Evolutionary conservation across 352 stramenopile genomes (phyloP).

Genomic region (Phytopythium helicoides): DNA sequence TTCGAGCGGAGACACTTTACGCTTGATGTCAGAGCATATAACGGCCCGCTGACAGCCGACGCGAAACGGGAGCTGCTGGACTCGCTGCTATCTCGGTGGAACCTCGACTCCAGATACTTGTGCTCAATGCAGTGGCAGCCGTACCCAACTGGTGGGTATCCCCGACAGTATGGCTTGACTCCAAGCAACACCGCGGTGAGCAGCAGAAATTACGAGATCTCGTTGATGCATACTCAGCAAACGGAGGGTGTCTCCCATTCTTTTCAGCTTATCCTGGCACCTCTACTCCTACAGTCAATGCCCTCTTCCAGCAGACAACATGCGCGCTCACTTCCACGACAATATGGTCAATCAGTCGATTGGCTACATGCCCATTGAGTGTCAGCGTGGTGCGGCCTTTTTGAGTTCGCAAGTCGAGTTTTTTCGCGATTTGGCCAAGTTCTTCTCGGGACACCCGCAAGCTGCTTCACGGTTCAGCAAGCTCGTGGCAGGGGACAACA

Average conservation of each 20-base stretch:
- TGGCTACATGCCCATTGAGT: conserved; percentile 28
- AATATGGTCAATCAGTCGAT: conserved; percentile 42
- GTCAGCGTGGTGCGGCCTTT: conserved; percentile 29
- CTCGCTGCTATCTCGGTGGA: conserved; percentile 38
- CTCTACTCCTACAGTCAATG: conserved; percentile 32
- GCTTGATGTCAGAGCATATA: conserved; percentile 43
- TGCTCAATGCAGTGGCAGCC: conserved; percentile 50
- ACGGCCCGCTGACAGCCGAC: conserved; percentile 32
- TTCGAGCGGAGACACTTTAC: conserved; percentile 46
- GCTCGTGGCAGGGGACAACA: conserved; percentile 21
- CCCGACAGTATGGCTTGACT: neutral
- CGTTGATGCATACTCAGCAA: conserved; percentile 25
- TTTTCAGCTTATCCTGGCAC: conserved; percentile 43
- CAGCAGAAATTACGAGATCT: conserved; percentile 9
- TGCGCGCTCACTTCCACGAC: conserved; percentile 41
- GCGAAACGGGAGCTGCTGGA: conserved; percentile 41
- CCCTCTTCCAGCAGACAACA: conserved; percentile 29
- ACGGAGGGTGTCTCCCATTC: conserved; percentile 39
- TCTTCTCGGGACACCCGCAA: conserved; percentile 43
- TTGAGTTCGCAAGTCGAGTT: conserved; percentile 28
- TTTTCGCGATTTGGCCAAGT: conserved; percentile 44
- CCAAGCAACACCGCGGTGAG: neutral
- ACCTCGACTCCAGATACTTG: conserved; percentile 42
- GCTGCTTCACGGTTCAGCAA: conserved; percentile 38
- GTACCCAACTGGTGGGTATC: conserved; percentile 14